Conservation (phyloP, 768 basidiomycete species). For the Auricularia auricula-judae region DNA sequence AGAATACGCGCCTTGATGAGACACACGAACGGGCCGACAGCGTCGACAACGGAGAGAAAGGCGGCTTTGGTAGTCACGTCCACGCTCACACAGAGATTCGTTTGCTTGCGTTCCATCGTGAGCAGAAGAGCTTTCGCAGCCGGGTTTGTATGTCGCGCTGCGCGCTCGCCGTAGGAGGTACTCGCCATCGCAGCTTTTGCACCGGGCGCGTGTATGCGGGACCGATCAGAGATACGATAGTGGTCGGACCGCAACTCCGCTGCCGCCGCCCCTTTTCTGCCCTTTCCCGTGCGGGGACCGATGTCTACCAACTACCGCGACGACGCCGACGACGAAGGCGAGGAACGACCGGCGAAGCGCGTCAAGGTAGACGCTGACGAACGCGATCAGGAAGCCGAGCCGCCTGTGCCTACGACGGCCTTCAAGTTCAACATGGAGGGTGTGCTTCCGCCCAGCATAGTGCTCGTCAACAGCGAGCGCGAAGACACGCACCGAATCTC, state of each 20-base stretch:
- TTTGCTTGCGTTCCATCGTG: slow-evolving; percentile 75
- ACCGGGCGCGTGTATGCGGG: background rate
- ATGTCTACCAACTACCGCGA: slow-evolving; percentile 20
- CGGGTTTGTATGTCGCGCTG: slow-evolving; percentile 49
- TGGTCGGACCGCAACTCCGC: background rate
- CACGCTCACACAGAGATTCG: slow-evolving; percentile 92
- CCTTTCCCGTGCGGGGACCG: background rate
- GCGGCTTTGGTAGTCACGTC: slow-evolving; percentile 77
- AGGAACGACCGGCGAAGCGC: slow-evolving; percentile 26
- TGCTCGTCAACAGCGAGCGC: slow-evolving; percentile 5
- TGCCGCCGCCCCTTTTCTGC: background rate
- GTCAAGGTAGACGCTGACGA: slow-evolving; percentile 18
- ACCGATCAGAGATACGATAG: background rate
- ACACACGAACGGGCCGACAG: slow-evolving; percentile 83
- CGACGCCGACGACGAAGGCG: slow-evolving; percentile 38
- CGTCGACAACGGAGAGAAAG: slow-evolving; percentile 76
- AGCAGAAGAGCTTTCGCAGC: slow-evolving; percentile 70
- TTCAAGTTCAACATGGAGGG: slow-evolving; percentile 5
- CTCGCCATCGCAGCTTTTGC: background rate
- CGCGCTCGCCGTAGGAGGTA: slow-evolving; percentile 48
- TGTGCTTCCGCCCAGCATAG: slow-evolving; percentile 52
- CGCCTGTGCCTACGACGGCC: background rate
- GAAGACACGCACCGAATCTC: slow-evolving; percentile 39
- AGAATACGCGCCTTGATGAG: slow-evolving; percentile 70
- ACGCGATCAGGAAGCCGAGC: slow-evolving; percentile 9